These are phyloP conservation scores for Mycosphaerella sp. DNA, from an alignment of 2,329 filamentous ascomycete genomes.

Conservation along the genomic window DNA sequence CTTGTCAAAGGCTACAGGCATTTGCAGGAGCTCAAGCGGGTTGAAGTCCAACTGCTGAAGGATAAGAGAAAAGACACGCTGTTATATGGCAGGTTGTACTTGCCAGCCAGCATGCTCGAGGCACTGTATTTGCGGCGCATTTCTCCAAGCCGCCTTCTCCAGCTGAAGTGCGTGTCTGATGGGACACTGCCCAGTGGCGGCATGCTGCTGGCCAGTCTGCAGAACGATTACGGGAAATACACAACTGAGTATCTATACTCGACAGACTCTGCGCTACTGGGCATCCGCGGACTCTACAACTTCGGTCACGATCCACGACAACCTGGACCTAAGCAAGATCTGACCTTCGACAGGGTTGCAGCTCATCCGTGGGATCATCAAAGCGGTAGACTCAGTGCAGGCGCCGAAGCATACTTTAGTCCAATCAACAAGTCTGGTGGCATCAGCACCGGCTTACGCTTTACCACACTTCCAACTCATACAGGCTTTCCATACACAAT, in stretches of 20 bases:
- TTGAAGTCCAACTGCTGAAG: slow-evolving; percentile 37
- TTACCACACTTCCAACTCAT: slow-evolving; percentile 75
- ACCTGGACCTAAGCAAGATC: slow-evolving; percentile 8
- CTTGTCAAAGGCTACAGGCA: slow-evolving; percentile 79
- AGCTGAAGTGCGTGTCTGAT: slow-evolving; percentile 71
- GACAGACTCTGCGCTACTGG: slow-evolving; percentile 83
- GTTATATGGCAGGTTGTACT: slow-evolving; percentile 71
- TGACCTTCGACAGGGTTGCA: not conserved
- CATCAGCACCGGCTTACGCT: slow-evolving; percentile 79
- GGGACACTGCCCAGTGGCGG: slow-evolving; percentile 66
- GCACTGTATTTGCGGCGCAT: slow-evolving; percentile 75
- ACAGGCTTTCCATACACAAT: slow-evolving; percentile 87
- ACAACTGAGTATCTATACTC: slow-evolving; percentile 85
- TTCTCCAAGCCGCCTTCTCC: slow-evolving; percentile 69
- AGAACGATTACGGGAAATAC: slow-evolving; percentile 82
- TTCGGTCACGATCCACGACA: slow-evolving; percentile 66
- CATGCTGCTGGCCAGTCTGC: slow-evolving; percentile 64
- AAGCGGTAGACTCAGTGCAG: slow-evolving; percentile 79
- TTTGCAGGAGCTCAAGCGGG: slow-evolving; percentile 57
- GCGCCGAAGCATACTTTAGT: slow-evolving; percentile 92
- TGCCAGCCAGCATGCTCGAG: slow-evolving; percentile 79
- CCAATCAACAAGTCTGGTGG: slow-evolving; percentile 90
- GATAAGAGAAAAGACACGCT: slow-evolving; percentile 50
- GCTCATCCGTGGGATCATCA: slow-evolving; percentile 49
- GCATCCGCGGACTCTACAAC: slow-evolving; percentile 85